Percentiles rank a stretch among this genome's conserved stretches.
Evolutionary conservation across 2,329 filamentous ascomycete genomes (phyloP).

Genomic region (Microdochium nivale): DNA sequence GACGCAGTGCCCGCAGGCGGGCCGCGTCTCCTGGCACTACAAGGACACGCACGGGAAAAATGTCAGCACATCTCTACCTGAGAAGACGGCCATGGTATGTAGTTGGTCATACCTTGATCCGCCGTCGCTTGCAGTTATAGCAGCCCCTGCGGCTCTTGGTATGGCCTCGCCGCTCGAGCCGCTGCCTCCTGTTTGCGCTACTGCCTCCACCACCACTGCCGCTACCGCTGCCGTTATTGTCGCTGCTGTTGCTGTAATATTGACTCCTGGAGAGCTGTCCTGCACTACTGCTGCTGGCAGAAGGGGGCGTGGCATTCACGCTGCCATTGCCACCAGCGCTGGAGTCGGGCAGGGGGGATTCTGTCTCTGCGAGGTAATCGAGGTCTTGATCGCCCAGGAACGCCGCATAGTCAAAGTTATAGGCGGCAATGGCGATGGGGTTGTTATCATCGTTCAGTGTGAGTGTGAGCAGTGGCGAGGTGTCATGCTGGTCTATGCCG

Average conservation of each 20-base stretch:
- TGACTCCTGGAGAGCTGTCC: background rate
- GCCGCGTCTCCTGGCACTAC: conserved; percentile 58
- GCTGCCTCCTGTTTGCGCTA: conserved; percentile 21
- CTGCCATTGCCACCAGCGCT: too few relatives aligned
- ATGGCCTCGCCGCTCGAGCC: conserved; percentile 49
- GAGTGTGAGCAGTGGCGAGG: background rate
- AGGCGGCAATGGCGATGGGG: background rate
- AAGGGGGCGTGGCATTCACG: background rate
- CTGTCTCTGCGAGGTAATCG: conserved; percentile 4
- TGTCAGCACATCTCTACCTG: background rate
- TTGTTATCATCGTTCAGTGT: background rate
- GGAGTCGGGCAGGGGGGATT: conserved; percentile 7
- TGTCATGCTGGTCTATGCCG: background rate
- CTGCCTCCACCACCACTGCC: background rate
- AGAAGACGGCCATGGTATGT: too few relatives aligned
- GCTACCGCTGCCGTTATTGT: background rate
- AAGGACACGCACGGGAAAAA: background rate
- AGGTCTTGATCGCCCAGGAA: conserved; percentile 8
- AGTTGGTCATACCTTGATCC: conserved; percentile 49
- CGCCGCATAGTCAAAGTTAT: conserved; percentile 8
- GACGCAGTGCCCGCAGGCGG: conserved; percentile 53
- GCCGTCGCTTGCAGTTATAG: conserved; percentile 58
- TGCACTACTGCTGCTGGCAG: background rate
- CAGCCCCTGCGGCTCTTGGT: conserved; percentile 59
- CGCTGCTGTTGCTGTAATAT: background rate